A percentile compares a stretch with the other conserved stretches of the same genome.
Evolutionary conservation across 352 stramenopile species (phyloP).

Genomic region (Globisporangium spinosum): DNA sequence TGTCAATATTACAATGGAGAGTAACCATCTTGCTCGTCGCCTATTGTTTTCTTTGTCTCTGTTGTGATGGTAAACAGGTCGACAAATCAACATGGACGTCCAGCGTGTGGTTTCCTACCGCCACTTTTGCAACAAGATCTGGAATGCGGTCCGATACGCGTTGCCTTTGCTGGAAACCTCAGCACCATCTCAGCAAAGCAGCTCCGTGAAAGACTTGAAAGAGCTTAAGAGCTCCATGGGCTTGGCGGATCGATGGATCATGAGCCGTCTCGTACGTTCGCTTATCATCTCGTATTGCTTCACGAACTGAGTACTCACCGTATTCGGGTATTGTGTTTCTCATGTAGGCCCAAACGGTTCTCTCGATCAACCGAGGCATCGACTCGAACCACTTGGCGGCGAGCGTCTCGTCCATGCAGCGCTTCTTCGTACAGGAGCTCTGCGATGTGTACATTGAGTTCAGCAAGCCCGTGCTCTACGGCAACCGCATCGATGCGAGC

Average conservation of each 20-base stretch:
- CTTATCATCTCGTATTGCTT: no score
- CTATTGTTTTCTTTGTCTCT: neutral
- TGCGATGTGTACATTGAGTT: slow-evolving; percentile 90
- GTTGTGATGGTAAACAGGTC: slow-evolving; percentile 25
- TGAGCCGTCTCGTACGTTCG: slow-evolving; percentile 67
- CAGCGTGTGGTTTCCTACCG: slow-evolving; percentile 80
- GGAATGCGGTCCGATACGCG: slow-evolving; percentile 81
- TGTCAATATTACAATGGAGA: no score
- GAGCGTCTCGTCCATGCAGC: slow-evolving; percentile 66
- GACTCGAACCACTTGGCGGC: slow-evolving; percentile 60
- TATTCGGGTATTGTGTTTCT: neutral
- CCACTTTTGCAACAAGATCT: slow-evolving; percentile 90
- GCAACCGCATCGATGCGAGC: slow-evolving; percentile 44
- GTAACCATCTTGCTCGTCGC: neutral
- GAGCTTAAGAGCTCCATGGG: slow-evolving; percentile 40
- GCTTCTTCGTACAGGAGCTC: slow-evolving; percentile 85
- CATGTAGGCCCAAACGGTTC: slow-evolving; percentile 48
- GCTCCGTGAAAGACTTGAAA: slow-evolving; percentile 21
- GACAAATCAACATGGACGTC: slow-evolving; percentile 88
- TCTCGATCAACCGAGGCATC: slow-evolving; percentile 60
- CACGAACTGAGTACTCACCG: neutral
- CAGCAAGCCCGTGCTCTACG: slow-evolving; percentile 80
- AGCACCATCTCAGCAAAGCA: neutral
- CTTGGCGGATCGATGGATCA: slow-evolving; percentile 77
- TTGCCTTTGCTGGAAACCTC: slow-evolving; percentile 49